Conservation (phyloP, 495 filamentous ascomycete species). For the Aspergillus cavernicola region DNA sequence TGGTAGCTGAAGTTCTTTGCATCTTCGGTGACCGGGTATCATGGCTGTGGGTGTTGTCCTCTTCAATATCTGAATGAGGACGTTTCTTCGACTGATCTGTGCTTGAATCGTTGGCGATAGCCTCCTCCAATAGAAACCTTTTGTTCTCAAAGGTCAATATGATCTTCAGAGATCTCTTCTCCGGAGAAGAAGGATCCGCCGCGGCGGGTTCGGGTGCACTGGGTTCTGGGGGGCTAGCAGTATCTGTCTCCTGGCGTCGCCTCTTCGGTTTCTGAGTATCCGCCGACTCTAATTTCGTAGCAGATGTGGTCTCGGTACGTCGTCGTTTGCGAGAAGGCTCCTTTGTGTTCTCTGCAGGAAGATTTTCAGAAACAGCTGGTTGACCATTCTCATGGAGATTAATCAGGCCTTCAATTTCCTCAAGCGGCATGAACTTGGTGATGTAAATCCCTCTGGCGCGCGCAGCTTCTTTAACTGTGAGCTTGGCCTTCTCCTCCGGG, state of each 20-base stretch:
- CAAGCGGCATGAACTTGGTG: conserved; percentile 13
- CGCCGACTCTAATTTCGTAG: not conserved
- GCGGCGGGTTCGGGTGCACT: not conserved
- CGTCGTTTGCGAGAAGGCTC: conserved; percentile 18
- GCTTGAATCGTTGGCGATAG: not conserved
- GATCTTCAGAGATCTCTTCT: conserved; percentile 11
- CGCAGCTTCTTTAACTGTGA: conserved; percentile 21
- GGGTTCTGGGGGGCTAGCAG: not conserved
- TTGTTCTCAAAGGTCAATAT: conserved; percentile 6
- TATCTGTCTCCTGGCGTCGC: conserved; percentile 10
- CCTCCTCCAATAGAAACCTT: not conserved
- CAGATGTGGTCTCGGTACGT: conserved; percentile 5
- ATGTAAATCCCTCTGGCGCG: conserved; percentile 13
- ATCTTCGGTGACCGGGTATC: conserved; percentile 6
- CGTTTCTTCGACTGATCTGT: conserved; percentile 15
- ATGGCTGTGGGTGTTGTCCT: conserved; percentile 1
- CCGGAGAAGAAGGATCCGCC: not conserved
- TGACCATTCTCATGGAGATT: conserved; percentile 9
- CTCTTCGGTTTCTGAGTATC: conserved; percentile 10
- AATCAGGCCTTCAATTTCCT: conserved; percentile 16
- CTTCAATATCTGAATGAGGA: conserved; percentile 14
- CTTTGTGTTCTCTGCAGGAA: not conserved
- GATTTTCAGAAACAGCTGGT: not conserved
- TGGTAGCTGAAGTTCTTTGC: not conserved
- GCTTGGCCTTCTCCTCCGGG: conserved; percentile 16